Evolutionary conservation across 2,329 filamentous ascomycete species (phyloP).

Genomic region (Colletotrichum phormii): DNA sequence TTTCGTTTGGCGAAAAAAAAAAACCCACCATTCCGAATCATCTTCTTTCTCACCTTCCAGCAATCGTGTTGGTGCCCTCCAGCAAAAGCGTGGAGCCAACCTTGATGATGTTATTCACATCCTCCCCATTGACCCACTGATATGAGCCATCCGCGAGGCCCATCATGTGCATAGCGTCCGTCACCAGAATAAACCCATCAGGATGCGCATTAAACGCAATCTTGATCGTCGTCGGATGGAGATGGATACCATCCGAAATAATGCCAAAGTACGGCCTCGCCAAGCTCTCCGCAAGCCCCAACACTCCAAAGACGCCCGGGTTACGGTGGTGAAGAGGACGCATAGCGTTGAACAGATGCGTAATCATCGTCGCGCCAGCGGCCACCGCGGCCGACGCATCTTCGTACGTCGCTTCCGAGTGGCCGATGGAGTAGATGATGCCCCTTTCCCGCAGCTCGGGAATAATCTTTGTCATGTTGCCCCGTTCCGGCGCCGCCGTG

Average conservation of each 20-base stretch:
- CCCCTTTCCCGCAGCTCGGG: slow-evolving; percentile 71
- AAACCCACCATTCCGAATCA: no score
- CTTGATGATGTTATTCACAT: slow-evolving; percentile 72
- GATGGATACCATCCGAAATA: slow-evolving; percentile 90
- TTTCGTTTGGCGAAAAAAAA: slow-evolving; percentile 41
- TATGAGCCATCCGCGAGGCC: slow-evolving; percentile 88
- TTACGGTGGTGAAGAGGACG: slow-evolving; percentile 89
- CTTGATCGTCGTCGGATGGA: slow-evolving; percentile 89
- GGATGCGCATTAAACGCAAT: slow-evolving; percentile 91
- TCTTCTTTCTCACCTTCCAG: slow-evolving; percentile 69
- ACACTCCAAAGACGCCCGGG: slow-evolving; percentile 87
- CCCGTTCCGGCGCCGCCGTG: slow-evolving; percentile 86
- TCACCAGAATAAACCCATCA: slow-evolving; percentile 87
- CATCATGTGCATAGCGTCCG: slow-evolving; percentile 90
- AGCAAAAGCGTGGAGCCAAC: slow-evolving; percentile 78
- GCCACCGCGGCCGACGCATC: slow-evolving; percentile 77
- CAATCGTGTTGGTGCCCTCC: slow-evolving; percentile 83
- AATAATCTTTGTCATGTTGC: slow-evolving; percentile 76
- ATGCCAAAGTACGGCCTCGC: slow-evolving; percentile 84
- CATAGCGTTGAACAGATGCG: slow-evolving; percentile 96
- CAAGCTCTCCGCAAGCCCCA: slow-evolving; percentile 73
- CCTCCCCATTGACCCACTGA: slow-evolving; percentile 82
- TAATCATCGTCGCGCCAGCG: slow-evolving; percentile 89
- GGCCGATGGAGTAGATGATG: slow-evolving; percentile 85
- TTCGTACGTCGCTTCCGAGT: slow-evolving; percentile 89